These are phyloP conservation scores for Malus orientalis DNA, from an alignment of 306 rosid genomes.

Conservation along the genomic window DNA sequence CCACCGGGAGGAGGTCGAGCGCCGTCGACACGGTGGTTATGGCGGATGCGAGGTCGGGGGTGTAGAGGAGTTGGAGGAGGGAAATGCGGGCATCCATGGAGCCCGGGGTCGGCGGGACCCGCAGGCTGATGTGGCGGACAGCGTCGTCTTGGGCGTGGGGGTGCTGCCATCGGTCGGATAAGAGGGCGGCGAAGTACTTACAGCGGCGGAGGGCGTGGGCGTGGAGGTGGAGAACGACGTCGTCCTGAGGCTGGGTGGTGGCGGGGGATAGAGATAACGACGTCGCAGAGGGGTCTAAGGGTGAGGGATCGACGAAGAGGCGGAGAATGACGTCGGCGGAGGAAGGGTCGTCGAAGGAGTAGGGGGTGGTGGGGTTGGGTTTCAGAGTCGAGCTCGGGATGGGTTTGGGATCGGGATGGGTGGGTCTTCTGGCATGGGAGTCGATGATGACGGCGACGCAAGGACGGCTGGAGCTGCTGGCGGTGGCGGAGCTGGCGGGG, in stretches of 20 bases:
- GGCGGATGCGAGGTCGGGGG: constrained; percentile 35
- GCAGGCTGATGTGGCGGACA: constrained; percentile 22
- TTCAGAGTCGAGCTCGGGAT: background rate
- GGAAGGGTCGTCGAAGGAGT: constrained; percentile 46
- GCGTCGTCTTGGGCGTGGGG: background rate
- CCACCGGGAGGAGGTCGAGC: constrained; percentile 74
- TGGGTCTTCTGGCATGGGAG: constrained; percentile 24
- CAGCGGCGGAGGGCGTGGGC: constrained; percentile 61
- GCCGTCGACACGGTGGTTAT: constrained; percentile 47
- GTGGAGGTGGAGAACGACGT: constrained; percentile 60
- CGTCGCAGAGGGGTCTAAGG: constrained; percentile 37
- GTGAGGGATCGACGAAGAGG: constrained; percentile 39
- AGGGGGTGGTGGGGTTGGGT: background rate
- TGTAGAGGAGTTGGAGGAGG: constrained; percentile 62
- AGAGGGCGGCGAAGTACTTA: constrained; percentile 64
- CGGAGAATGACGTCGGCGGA: constrained; percentile 70
- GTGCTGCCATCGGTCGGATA: constrained; percentile 78
- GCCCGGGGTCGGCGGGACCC: constrained; percentile 32
- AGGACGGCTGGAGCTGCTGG: constrained; percentile 22
- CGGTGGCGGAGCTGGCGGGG: constrained; percentile 20
- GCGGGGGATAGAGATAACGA: constrained; percentile 20
- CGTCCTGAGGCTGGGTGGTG: constrained; percentile 29
- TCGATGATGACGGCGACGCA: constrained; percentile 23
- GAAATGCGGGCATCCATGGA: constrained; percentile 45
- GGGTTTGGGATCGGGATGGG: constrained; percentile 15